phyloP scores from a whole-genome alignment of 495 filamentous ascomycete species.

The Zalerion maritima region DNA sequence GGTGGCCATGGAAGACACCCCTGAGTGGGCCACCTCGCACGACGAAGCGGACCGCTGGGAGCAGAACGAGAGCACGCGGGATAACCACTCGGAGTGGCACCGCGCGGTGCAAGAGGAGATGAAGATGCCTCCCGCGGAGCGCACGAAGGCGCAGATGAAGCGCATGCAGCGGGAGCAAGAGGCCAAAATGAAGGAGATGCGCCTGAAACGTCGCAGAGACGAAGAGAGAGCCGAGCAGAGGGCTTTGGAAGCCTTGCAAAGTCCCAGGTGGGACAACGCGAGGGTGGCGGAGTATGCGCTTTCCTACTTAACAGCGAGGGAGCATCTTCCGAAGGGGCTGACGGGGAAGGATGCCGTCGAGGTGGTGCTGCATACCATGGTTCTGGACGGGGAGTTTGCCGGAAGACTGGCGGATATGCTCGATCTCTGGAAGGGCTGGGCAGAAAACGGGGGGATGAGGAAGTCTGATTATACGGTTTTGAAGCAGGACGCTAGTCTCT shows the following conservation, averaged over 20 bases:
- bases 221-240: slow-evolving; percentile 28
- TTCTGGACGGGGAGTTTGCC: slow-evolving; percentile 33
- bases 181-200: slow-evolving; percentile 21
- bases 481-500: slow-evolving; percentile 26
- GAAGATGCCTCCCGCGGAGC: slow-evolving; percentile 29
- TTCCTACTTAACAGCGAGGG: slow-evolving; percentile 22
- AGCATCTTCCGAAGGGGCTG: slow-evolving; percentile 5
- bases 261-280: slow-evolving; percentile 37
- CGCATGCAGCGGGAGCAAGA: slow-evolving; percentile 23
- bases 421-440: slow-evolving; percentile 43
- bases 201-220: slow-evolving; percentile 12
- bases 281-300: slow-evolving; percentile 35
- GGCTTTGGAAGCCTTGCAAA: slow-evolving; percentile 39
- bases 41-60: slow-evolving; percentile 21
- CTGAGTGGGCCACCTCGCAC: slow-evolving; percentile 39
- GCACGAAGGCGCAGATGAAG: slow-evolving; percentile 21
- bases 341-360: slow-evolving; percentile 29
- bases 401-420: slow-evolving; percentile 31
- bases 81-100: slow-evolving; percentile 23
- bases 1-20: slow-evolving; percentile 35
- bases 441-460: slow-evolving; percentile 42
- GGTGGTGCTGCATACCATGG: slow-evolving; percentile 37
- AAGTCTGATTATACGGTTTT: slow-evolving; percentile 32
- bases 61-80: slow-evolving; percentile 21
- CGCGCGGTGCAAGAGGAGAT: slow-evolving; percentile 30